Evolutionary conservation across 805 yeast genomes (phyloP).

Genomic region (Wickerhamomyces chambardii): DNA sequence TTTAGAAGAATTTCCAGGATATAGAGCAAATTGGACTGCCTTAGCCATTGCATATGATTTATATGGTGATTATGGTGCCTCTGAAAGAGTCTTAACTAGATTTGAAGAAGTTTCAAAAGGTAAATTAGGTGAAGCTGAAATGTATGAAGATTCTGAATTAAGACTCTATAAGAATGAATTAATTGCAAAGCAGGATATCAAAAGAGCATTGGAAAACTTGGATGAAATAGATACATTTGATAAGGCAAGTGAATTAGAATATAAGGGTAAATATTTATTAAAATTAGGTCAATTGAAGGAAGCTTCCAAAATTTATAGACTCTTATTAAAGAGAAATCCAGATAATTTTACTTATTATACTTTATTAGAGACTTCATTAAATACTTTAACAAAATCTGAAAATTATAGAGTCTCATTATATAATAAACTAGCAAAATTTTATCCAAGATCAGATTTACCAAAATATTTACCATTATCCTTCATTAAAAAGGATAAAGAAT

Average conservation of each 20-base stretch:
- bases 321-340: constrained; percentile 76
- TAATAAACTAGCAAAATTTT: constrained; percentile 53
- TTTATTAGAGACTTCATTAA: constrained; percentile 57
- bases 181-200: constrained; percentile 42
- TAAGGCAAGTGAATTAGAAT: constrained; percentile 52
- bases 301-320: constrained; percentile 61
- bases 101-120: constrained; percentile 72
- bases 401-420: constrained; percentile 52
- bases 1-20: constrained; percentile 70
- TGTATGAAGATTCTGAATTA: constrained; percentile 77
- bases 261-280: constrained; percentile 54
- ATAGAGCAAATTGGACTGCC: constrained; percentile 85
- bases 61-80: constrained; percentile 54
- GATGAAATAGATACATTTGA: constrained; percentile 46
- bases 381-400: constrained; percentile 33
- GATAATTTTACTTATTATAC: constrained; percentile 62
- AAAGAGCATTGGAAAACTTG: constrained; percentile 47
- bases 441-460: constrained; percentile 82
- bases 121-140: constrained; percentile 55
- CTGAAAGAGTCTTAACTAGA: constrained; percentile 62
- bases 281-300: constrained; percentile 48
- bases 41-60: constrained; percentile 81
- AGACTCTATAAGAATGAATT: constrained; percentile 62
- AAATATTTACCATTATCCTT: constrained; percentile 71
- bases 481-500: constrained; percentile 45